These are phyloP conservation scores for Starmerella floris DNA, from an alignment of 805 yeast genomes.

Conservation along the genomic window DNA sequence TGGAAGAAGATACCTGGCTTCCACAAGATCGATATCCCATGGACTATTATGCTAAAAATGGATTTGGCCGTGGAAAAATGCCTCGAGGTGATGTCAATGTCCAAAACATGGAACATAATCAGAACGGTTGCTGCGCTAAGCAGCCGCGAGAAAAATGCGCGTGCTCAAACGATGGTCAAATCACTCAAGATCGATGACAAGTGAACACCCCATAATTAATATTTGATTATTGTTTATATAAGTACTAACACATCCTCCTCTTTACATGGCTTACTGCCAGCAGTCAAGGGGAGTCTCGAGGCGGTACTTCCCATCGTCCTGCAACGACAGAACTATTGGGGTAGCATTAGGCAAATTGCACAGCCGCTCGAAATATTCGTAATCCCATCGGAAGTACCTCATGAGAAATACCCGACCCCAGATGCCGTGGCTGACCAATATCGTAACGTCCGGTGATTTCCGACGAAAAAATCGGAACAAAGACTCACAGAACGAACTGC, in stretches of 20 bases:
- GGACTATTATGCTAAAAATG: conserved; percentile 86
- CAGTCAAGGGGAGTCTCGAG: conserved; percentile 51
- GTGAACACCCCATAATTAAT: too few relatives aligned
- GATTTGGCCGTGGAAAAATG: conserved; percentile 75
- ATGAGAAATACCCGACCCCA: conserved; percentile 86
- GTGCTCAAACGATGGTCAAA: too few relatives aligned
- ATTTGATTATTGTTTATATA: too few relatives aligned
- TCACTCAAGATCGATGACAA: too few relatives aligned
- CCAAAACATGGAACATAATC: neutral
- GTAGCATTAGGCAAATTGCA: conserved; percentile 77
- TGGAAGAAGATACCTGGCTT: conserved; percentile 44
- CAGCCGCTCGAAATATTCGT: conserved; percentile 73
- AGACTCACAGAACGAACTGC: conserved; percentile 81
- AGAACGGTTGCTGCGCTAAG: neutral
- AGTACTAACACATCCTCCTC: too few relatives aligned
- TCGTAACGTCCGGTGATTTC: conserved; percentile 61
- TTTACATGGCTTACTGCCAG: conserved; percentile 50
- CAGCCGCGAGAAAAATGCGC: too few relatives aligned
- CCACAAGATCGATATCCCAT: conserved; percentile 58
- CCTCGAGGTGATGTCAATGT: too few relatives aligned
- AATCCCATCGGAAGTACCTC: conserved; percentile 92
- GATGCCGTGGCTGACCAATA: conserved; percentile 83
- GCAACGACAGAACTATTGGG: conserved; percentile 62
- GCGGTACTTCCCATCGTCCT: conserved; percentile 36
- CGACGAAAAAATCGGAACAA: conserved; percentile 62